Evolutionary conservation across 1,284 basidiomycete genomes (phyloP).

Genomic region (Malassezia pachydermatis): DNA sequence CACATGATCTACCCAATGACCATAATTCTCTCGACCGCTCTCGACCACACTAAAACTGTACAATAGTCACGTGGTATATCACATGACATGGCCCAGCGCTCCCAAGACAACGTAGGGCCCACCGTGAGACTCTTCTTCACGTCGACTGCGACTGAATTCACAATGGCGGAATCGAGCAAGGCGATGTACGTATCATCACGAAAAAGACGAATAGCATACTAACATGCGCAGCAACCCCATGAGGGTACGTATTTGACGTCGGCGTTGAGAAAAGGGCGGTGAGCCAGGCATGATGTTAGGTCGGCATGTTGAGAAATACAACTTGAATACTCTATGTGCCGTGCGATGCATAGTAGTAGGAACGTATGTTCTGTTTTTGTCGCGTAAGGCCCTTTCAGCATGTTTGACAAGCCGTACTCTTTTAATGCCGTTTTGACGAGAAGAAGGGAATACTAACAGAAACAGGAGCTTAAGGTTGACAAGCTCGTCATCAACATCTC

Average conservation of each 20-base stretch:
- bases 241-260: constrained; percentile 33
- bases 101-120: not conserved
- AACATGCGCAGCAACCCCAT: constrained; percentile 36
- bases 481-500: constrained; percentile 99
- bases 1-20: constrained; percentile 1
- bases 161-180: constrained; percentile 46
- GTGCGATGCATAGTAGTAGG: no score
- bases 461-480: constrained; percentile 82
- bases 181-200: constrained; percentile 25
- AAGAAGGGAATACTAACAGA: constrained; percentile 8
- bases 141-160: constrained; percentile 17
- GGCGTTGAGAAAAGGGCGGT: not conserved
- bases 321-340: no score
- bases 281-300: no score
- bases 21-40: no score
- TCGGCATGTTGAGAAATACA: no score
- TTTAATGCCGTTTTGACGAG: no score
- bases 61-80: constrained; percentile 1
- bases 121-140: constrained; percentile 18
- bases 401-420: no score
- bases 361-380: no score
- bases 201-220: not conserved
- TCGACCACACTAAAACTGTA: constrained; percentile 17
- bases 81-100: constrained; percentile 9
- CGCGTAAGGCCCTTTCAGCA: no score